These are phyloP conservation scores for Corymbia citriodora DNA, from an alignment of 441 rosid genomes.

Conservation along the genomic window DNA sequence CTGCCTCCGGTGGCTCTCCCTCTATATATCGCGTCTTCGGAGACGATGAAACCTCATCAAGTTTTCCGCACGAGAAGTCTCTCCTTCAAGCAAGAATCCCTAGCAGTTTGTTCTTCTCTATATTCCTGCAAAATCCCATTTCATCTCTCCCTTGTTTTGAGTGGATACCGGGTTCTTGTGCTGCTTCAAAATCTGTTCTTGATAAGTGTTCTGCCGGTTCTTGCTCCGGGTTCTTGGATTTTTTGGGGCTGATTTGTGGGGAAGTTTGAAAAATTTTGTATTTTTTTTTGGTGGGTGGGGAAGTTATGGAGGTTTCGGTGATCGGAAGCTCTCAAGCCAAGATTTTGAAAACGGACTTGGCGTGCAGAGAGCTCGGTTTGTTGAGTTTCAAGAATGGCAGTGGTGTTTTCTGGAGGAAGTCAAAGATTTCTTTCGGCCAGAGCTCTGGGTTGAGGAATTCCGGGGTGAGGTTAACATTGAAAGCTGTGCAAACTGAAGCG, in stretches of 20 bases:
- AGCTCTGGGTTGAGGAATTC: conserved; percentile 23
- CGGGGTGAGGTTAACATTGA: conserved; percentile 23
- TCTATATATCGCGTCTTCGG: neutral
- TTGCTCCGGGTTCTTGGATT: neutral
- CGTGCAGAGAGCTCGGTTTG: conserved; percentile 23
- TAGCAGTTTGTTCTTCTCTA: neutral
- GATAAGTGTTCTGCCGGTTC: neutral
- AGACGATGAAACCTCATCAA: neutral
- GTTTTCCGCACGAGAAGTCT: neutral
- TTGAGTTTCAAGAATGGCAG: conserved; percentile 8
- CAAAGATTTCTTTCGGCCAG: conserved; percentile 21
- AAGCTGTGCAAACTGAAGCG: conserved; percentile 43
- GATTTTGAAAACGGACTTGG: conserved; percentile 26
- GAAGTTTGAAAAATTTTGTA: neutral
- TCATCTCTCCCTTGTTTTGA: neutral
- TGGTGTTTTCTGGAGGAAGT: conserved; percentile 2
- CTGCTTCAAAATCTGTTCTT: neutral
- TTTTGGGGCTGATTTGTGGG: neutral
- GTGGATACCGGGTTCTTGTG: neutral
- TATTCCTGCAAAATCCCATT: neutral
- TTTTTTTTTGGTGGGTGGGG: neutral
- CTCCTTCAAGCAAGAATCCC: neutral
- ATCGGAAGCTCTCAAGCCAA: conserved; percentile 52
- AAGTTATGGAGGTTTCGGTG: conserved; percentile 63
- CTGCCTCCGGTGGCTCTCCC: neutral